Conservation (phyloP, 495 filamentous ascomycete genomes). For the Penicillium mononematosum region DNA sequence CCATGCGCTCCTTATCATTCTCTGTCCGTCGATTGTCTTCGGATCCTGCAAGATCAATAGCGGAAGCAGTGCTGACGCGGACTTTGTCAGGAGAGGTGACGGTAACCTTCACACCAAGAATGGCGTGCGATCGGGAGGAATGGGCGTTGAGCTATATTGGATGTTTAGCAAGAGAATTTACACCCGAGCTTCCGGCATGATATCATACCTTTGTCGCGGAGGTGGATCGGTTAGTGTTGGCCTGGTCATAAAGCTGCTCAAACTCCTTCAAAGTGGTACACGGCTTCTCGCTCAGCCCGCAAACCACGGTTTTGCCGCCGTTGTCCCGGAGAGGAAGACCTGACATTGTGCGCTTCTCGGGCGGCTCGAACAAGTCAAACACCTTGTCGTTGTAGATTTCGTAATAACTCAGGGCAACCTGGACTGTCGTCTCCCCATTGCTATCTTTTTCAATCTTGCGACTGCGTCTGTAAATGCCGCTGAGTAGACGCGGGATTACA, state of each 20-base stretch:
- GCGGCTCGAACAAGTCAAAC: conserved; percentile 86
- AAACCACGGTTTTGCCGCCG: conserved; percentile 84
- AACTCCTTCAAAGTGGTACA: conserved; percentile 91
- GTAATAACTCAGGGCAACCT: conserved; percentile 87
- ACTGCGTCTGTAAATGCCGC: conserved; percentile 77
- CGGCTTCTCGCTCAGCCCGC: conserved; percentile 81
- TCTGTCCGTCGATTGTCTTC: conserved; percentile 95
- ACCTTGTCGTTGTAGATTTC: conserved; percentile 99
- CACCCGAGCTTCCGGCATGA: too few relatives aligned
- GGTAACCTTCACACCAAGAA: conserved; percentile 84
- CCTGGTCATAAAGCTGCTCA: conserved; percentile 86
- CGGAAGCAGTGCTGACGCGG: conserved; percentile 78
- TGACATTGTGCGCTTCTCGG: conserved; percentile 82
- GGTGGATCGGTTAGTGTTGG: conserved; percentile 88
- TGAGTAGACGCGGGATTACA: conserved; percentile 85
- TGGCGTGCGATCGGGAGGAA: conserved; percentile 89
- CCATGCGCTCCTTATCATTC: conserved; percentile 88
- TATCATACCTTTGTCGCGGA: conserved; percentile 75
- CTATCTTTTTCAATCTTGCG: conserved; percentile 88
- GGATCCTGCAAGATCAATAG: conserved; percentile 94
- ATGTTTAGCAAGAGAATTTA: neutral
- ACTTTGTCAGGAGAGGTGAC: conserved; percentile 70
- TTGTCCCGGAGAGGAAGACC: conserved; percentile 89
- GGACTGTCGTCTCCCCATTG: conserved; percentile 67
- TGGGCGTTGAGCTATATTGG: conserved; percentile 74